phyloP scores from a whole-genome alignment of 2,329 filamentous ascomycete genomes.

The Aspergillus sojae region DNA sequence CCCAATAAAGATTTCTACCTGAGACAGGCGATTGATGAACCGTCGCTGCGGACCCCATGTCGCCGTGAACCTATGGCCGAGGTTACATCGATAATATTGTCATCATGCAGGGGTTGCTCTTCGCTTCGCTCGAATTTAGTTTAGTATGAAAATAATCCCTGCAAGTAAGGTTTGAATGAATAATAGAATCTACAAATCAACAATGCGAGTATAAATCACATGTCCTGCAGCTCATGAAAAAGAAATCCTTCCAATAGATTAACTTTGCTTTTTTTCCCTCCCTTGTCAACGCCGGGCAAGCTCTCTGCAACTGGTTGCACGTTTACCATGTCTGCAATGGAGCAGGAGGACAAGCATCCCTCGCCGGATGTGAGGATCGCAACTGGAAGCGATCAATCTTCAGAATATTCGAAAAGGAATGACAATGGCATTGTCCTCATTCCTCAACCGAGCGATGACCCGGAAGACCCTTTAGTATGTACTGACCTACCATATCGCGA shows the following conservation, averaged over 20 bases:
- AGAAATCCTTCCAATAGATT: background rate
- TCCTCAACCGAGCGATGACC: slow-evolving; percentile 32
- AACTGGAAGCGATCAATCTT: slow-evolving; percentile 2
- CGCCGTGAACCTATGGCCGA: background rate
- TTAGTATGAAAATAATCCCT: background rate
- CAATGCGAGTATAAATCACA: background rate
- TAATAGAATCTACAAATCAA: background rate
- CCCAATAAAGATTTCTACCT: background rate
- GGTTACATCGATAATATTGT: background rate
- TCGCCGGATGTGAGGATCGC: background rate
- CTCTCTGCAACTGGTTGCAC: background rate
- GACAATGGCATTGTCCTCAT: slow-evolving; percentile 19
- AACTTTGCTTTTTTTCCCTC: background rate
- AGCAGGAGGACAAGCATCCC: slow-evolving; percentile 3
- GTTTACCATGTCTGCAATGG: slow-evolving; percentile 4
- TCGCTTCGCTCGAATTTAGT: background rate
- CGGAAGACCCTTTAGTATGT: slow-evolving; percentile 34
- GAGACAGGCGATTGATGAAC: background rate
- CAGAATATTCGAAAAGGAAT: slow-evolving; percentile 3
- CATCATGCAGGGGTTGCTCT: background rate
- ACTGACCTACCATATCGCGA: background rate
- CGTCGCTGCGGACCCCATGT: too few relatives aligned
- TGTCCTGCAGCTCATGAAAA: background rate
- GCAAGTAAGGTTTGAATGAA: background rate
- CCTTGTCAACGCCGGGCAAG: background rate